These are phyloP conservation scores for Dothidotthia symphoricarpi DNA, from an alignment of 2,329 filamentous ascomycete genomes.

Conservation along the genomic window DNA sequence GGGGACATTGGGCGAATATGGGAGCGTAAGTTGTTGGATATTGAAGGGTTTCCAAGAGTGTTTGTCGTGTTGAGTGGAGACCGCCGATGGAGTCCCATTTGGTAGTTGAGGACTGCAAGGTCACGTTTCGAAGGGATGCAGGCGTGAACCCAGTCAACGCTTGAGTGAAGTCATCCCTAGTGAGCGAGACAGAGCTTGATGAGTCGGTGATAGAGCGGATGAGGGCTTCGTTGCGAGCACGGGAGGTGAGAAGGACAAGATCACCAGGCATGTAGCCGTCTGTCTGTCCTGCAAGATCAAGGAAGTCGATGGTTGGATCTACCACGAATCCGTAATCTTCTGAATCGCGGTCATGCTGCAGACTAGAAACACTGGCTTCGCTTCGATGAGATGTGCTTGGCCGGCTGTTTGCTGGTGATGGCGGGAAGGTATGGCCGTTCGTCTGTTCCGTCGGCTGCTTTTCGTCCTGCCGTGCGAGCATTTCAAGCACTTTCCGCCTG, in stretches of 20 bases:
- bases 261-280: constrained; percentile 99
- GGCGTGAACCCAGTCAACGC: constrained; percentile 92
- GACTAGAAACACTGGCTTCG: constrained; percentile 40
- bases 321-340: constrained; percentile 63
- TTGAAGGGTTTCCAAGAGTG: constrained; percentile 90
- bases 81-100: constrained; percentile 93
- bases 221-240: constrained; percentile 87
- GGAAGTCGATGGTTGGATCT: constrained; percentile 76
- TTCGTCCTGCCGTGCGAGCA: constrained; percentile 58
- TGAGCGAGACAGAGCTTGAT: constrained; percentile 57
- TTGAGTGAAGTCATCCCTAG: constrained; percentile 72
- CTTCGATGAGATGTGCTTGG: constrained; percentile 45
- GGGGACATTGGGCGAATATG: constrained; percentile 92
- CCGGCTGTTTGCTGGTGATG: constrained; percentile 52
- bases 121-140: constrained; percentile 89
- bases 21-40: constrained; percentile 98
- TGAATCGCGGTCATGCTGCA: constrained; percentile 37
- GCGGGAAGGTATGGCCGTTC: constrained; percentile 34
- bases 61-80: constrained; percentile 78
- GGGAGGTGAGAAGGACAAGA: constrained; percentile 76
- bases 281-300: constrained; percentile 89
- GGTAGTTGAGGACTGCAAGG: constrained; percentile 86
- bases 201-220: constrained; percentile 69
- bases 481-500: constrained; percentile 77
- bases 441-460: constrained; percentile 22